Base-by-base conservation (phyloP, 2,329 filamentous ascomycete species). In the Scytalidium lignicola region DNA sequence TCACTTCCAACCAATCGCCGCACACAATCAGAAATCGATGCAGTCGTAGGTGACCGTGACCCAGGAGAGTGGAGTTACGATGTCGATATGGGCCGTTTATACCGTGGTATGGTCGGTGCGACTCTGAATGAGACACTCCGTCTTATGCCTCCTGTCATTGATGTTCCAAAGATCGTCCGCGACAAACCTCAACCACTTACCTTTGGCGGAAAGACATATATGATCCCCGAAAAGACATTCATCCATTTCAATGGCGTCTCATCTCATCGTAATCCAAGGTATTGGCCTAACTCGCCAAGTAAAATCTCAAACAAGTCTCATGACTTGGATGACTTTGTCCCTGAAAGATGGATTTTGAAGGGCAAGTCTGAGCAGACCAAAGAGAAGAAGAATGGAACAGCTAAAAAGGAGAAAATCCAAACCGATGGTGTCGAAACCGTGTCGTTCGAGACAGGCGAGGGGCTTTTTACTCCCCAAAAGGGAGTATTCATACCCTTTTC, bases 241-340 rank as follows among this genome's bases (percentile, higher is more conserved):
- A 64, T 82, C 37, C 72, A 66, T n/a, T 61, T 83, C 20, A 64
- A 64, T 50, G 67, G 70, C 2, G 61, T 71, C 5, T 69, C 67
- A 28, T 61, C 68, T 1, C 76, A 82, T 56, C 70, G 74, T 22
- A 79, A 82, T 56, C 78, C 78, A 2, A 73, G 71, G 47, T 76
- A 76, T 57, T 83, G 78, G 77, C 76, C 76, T 4, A 48, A 54
- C 42, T 21, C 5, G 2, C 41, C 26, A 2, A 43, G 52, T 40
- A 53, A 52, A 40, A 21, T 53, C 12, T 51, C 50, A 29, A 41
- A 44, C 41, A 52, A 51, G 20, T n/a, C 8, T 54, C 61, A 39
- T 20, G 62, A 82, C 51, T 64, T 76, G 1, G 67, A 75, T 40
- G 67, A 74, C 42, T 83, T 80, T 62, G 68, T 74, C 37, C 79